Evolutionary conservation across 495 filamentous ascomycete genomes (phyloP), one percentile per base, ranked within the genome.

Genomic region (Lindgomyces ingoldianus): DNA sequence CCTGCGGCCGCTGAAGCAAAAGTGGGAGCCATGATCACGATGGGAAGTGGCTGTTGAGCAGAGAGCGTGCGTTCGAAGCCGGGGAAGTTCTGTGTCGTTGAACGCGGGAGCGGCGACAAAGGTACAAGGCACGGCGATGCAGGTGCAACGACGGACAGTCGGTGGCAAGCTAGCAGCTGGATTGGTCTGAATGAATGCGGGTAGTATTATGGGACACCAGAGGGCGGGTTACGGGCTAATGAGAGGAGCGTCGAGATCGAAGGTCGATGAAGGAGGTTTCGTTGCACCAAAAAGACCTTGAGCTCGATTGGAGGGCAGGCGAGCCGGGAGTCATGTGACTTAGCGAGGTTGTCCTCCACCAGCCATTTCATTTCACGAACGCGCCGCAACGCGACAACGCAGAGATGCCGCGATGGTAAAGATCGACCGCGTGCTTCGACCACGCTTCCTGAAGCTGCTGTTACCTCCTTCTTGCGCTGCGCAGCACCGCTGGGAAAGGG

Each of bases 1-100:
- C 71, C 71, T 30, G 76, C 75, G 2, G 76, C 75, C 25, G 76
- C 75, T 47, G 75, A 77, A 25, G 76, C 76, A 67, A 77, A 78
- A 14, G 75, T 71, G 57, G 74, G 75, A 42, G 73, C 74, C 74
- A 77, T 77, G 29, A 22, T 26, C 16, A 42, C 25, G 42, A 24
- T 50, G 19, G 57, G 33, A 60, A 56, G 63, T 33, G 41, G 24
- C 58, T 53, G 48, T 53, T 19, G 47, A 51, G 53, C 19, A 33
- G 36, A 45, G 44, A 56, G 26, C 60, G 53, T 41, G 64, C n/a
- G 57, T 19, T 60, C 45, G 45, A 27, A 29, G 49, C 53, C 50
- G 55, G 21, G 18, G 36, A 67, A 51, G 36, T 67, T 57, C 57
- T 58, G 51, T 45, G 52, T 30, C 11, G 60, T 22, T 39, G 18